Conservation (phyloP, 768 basidiomycete species). For the Heimioporus sp. region DNA sequence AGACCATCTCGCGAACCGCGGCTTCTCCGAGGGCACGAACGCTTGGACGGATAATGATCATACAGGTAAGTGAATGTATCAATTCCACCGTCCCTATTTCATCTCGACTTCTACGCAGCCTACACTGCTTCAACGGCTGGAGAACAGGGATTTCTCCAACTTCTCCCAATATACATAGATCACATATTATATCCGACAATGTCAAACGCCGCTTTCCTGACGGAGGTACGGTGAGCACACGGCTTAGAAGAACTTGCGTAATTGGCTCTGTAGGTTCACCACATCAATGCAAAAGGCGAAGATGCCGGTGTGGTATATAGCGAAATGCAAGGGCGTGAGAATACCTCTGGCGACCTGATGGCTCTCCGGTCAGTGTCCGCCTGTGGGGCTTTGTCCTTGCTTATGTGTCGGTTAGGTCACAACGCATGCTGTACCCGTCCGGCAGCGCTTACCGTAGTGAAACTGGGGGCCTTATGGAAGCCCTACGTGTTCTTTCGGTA, state of each 20-base stretch:
- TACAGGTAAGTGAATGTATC: constrained; percentile 40
- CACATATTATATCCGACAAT: constrained; percentile 97
- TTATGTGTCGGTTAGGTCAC: constrained; percentile 47
- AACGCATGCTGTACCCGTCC: constrained; percentile 76
- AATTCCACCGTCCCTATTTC: neutral
- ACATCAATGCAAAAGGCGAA: constrained; percentile 86
- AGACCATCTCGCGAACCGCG: constrained; percentile 92
- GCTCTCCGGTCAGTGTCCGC: constrained; percentile 60
- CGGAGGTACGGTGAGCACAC: constrained; percentile 42
- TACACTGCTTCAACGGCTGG: constrained; percentile 97
- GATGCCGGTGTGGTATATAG: constrained; percentile 96
- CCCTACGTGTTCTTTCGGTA: constrained; percentile 77
- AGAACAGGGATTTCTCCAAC: constrained; percentile 83
- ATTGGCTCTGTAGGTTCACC: constrained; percentile 73
- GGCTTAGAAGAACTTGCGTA: constrained; percentile 2
- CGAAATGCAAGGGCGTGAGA: constrained; percentile 96
- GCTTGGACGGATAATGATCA: constrained; percentile 98
- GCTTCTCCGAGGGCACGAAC: constrained; percentile 89
- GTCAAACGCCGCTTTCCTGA: constrained; percentile 78
- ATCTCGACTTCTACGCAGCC: constrained; percentile 35
- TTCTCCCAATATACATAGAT: constrained; percentile 89
- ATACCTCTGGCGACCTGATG: constrained; percentile 90
- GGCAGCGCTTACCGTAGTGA: constrained; percentile 92
- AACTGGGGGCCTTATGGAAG: constrained; percentile 95
- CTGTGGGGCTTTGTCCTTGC: neutral